Conservation (phyloP, 257 asterid genomes). For the Voacanga thouarsii region DNA sequence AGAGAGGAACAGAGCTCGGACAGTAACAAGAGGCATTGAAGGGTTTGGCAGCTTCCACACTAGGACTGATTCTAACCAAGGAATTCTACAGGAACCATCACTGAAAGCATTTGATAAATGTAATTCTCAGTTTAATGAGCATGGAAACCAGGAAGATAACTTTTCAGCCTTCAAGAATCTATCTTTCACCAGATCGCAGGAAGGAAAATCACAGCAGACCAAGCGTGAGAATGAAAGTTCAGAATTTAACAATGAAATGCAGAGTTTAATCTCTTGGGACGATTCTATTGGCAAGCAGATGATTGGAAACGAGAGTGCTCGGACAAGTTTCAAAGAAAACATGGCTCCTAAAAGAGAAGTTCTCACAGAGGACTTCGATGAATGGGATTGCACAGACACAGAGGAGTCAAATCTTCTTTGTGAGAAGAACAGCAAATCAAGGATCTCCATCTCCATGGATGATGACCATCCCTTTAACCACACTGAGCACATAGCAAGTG, state of each 20-base stretch:
- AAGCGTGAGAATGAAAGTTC: slow-evolving; percentile 1
- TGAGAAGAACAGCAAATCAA: slow-evolving; percentile 22
- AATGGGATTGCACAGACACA: slow-evolving; percentile 24
- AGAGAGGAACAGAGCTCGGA: slow-evolving; percentile 68
- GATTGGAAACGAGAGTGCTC: neutral
- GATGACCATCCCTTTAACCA: slow-evolving; percentile 57
- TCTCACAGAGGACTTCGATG: slow-evolving; percentile 13
- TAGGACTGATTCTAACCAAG: slow-evolving; percentile 34
- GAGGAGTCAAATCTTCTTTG: slow-evolving; percentile 46
- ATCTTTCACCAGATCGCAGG: neutral
- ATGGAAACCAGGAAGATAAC: slow-evolving; percentile 33
- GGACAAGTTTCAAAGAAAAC: slow-evolving; percentile 44
- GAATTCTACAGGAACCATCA: slow-evolving; percentile 28
- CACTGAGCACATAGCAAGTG: slow-evolving; percentile 24
- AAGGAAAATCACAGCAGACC: slow-evolving; percentile 6
- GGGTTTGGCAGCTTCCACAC: slow-evolving; percentile 80
- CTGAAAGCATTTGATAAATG: slow-evolving; percentile 39
- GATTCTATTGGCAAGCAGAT: slow-evolving; percentile 1
- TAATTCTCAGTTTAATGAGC: slow-evolving; percentile 51
- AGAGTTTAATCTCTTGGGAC: slow-evolving; percentile 16
- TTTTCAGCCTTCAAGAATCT: slow-evolving; percentile 22
- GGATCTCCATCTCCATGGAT: slow-evolving; percentile 15
- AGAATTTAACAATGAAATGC: slow-evolving; percentile 5
- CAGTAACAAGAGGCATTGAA: slow-evolving; percentile 68
- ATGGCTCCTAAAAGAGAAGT: slow-evolving; percentile 33